Percentiles rank a stretch among this genome's conserved stretches.
phyloP scores from a whole-genome alignment of 495 filamentous ascomycete species.

The Penicillium pancosmium region DNA sequence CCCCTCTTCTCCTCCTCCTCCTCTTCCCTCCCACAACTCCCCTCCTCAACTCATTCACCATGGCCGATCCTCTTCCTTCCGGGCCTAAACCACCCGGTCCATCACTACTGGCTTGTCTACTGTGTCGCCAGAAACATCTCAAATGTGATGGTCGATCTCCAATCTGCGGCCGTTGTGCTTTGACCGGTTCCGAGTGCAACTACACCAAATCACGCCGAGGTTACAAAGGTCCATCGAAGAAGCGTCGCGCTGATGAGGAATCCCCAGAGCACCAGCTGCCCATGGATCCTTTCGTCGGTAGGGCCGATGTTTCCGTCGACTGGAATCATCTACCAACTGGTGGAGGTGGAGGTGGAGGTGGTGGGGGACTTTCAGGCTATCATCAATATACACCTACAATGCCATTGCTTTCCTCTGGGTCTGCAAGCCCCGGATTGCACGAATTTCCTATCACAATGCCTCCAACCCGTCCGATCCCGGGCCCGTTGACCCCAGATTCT shows the following conservation, averaged over 20 bases:
- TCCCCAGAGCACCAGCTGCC: constrained; percentile 32
- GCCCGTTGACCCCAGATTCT: constrained; percentile 49
- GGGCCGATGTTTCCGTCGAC: constrained; percentile 32
- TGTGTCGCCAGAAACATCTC: constrained; percentile 63
- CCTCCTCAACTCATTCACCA: constrained; percentile 13
- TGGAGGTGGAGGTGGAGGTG: not conserved
- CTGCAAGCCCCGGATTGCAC: constrained; percentile 30
- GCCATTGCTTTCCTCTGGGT: constrained; percentile 27
- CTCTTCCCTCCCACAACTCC: constrained; percentile 5
- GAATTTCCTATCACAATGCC: constrained; percentile 24
- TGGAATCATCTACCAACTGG: constrained; percentile 26
- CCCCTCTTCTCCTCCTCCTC: constrained; percentile 1
- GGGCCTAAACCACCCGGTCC: constrained; percentile 28
- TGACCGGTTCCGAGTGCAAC: constrained; percentile 39
- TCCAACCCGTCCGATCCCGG: constrained; percentile 17
- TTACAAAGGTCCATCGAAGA: constrained; percentile 52
- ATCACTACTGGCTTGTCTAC: constrained; percentile 56
- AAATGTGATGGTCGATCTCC: constrained; percentile 50
- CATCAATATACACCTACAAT: constrained; percentile 31
- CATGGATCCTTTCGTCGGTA: constrained; percentile 23
- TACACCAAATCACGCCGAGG: constrained; percentile 53
- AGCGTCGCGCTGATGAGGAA: constrained; percentile 43
- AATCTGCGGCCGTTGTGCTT: constrained; percentile 44
- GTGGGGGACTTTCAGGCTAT: constrained; percentile 11
- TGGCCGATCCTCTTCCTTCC: constrained; percentile 25